Evolutionary conservation across 257 asterid genomes (phyloP), one percentile per base, ranked within the genome.

Genomic region (Gentiana straminea): DNA sequence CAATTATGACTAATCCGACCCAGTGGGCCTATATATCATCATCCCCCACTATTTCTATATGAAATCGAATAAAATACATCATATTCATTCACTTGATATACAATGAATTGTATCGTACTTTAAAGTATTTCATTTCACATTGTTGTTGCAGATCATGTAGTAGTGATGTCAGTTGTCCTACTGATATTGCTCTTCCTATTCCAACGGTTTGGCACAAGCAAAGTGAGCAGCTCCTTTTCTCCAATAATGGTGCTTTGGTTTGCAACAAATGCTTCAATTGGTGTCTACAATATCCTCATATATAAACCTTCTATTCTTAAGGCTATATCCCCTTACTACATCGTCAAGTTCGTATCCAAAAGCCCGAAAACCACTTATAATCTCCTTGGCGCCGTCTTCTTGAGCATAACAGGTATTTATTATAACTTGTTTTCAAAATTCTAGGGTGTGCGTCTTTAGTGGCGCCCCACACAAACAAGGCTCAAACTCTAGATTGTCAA

Each of bases 221-320:
- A 79, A 79, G 89, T 84, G n/a, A 68, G 94, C 70, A 65, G 75
- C 75, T 57, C 67, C 35, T 84, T 81, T 64, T 74, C 89, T 49
- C 94, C 94, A 33, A 68, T 84, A 46, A 84, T 84, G 86, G 53
- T 81, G 49, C 33, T 81, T 8, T 84, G 94, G 94, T 79, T 84
- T 51, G 72, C 44, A 7, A 69, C 84, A n/a, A 81, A 81, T 57
- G 78, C 71, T 7, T 62, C 82, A 7, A 75, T 84, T 7, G 90
- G 90, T 8, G 69, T 79, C 15, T 81, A 81, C 75, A 84, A 75
- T 54, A 76, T 84, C 7, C 54, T 69, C 9, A 69, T 63, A 45
- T 73, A 81, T 49, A 37, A 77, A 37, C 89, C 94, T 2, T 51
- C 80, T 4, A 62, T 79, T 48, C 65, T 81, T 60, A 79, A 71